phyloP scores from a whole-genome alignment of 2,329 filamentous ascomycete species.

The Davidsoniella neocaledoniae region DNA sequence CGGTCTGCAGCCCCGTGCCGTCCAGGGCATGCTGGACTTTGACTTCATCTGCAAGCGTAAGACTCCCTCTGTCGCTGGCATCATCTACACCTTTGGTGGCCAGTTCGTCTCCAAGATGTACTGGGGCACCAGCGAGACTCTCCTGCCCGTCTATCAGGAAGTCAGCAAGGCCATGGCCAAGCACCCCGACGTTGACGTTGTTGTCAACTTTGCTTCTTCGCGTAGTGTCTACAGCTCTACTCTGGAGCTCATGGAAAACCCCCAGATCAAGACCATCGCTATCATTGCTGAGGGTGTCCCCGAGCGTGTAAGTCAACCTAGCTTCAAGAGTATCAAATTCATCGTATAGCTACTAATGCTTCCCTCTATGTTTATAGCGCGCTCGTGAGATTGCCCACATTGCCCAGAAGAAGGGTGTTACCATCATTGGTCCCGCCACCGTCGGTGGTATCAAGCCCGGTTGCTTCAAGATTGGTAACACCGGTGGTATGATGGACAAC shows the following conservation, averaged over 20 bases:
- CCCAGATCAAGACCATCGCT: slow-evolving; percentile 96
- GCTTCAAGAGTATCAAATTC: background rate
- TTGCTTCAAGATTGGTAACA: slow-evolving; percentile 99
- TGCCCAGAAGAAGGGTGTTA: slow-evolving; percentile 95
- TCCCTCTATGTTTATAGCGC: slow-evolving; percentile 36
- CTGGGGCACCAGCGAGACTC: slow-evolving; percentile 99
- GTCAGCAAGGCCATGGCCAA: slow-evolving; percentile 85
- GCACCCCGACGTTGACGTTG: slow-evolving; percentile 91
- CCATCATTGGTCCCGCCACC: slow-evolving; percentile 95
- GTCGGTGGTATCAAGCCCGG: slow-evolving; percentile 99
- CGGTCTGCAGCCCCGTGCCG: slow-evolving; percentile 88
- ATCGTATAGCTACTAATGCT: background rate
- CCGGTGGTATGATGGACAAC: slow-evolving; percentile 99
- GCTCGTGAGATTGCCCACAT: slow-evolving; percentile 95
- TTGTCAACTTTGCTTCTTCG: slow-evolving; percentile 99
- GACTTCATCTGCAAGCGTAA: slow-evolving; percentile 99
- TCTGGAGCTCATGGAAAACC: slow-evolving; percentile 93
- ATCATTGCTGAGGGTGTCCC: slow-evolving; percentile 99
- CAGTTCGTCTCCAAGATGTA: slow-evolving; percentile 99
- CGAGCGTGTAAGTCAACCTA: slow-evolving; percentile 56
- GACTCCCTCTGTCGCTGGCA: slow-evolving; percentile 90
- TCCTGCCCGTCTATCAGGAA: slow-evolving; percentile 94
- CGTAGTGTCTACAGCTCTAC: slow-evolving; percentile 97
- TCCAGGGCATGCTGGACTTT: slow-evolving; percentile 93
- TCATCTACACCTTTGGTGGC: slow-evolving; percentile 99